Evolutionary conservation across 208 protist species (phyloP).

Genomic region (Vickermania spadyakhi): DNA sequence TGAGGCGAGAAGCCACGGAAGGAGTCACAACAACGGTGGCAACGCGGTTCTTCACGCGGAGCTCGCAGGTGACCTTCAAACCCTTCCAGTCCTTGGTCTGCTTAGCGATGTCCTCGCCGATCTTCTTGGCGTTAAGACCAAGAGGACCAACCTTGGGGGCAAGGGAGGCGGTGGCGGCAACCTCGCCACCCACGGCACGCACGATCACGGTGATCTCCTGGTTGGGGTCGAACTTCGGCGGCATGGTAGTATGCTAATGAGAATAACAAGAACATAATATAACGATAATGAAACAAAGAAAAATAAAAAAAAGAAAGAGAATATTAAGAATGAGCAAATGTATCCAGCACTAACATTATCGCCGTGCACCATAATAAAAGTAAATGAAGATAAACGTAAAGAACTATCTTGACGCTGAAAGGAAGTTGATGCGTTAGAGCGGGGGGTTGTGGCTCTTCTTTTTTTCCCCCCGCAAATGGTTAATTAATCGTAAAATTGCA

Average conservation of each 20-base stretch:
- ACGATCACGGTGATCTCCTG: slow-evolving; percentile 95
- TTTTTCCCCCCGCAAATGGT: no score
- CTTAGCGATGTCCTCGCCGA: slow-evolving; percentile 99
- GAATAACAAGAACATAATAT: background rate
- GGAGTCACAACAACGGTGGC: slow-evolving; percentile 96
- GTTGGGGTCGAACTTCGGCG: slow-evolving; percentile 97
- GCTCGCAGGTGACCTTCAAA: slow-evolving; percentile 96
- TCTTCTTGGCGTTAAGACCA: slow-evolving; percentile 99
- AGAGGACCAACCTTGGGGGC: slow-evolving; percentile 99
- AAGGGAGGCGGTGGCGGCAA: slow-evolving; percentile 94
- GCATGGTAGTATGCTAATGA: slow-evolving; percentile 71
- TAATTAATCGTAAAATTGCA: no score
- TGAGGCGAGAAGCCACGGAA: slow-evolving; percentile 95
- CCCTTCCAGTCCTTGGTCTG: slow-evolving; percentile 99
- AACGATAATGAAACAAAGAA: slow-evolving; percentile 6
- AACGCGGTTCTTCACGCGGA: slow-evolving; percentile 98
- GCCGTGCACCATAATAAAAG: background rate
- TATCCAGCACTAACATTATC: background rate
- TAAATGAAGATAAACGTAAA: background rate
- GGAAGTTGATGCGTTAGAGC: no score
- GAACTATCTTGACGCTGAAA: background rate
- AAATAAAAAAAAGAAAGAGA: slow-evolving; percentile 8
- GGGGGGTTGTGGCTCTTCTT: no score
- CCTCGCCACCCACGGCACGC: slow-evolving; percentile 97
- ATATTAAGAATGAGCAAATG: background rate